These are phyloP conservation scores for Aspergillus bombycis DNA, from an alignment of 2,329 filamentous ascomycete genomes.

Conservation along the genomic window DNA sequence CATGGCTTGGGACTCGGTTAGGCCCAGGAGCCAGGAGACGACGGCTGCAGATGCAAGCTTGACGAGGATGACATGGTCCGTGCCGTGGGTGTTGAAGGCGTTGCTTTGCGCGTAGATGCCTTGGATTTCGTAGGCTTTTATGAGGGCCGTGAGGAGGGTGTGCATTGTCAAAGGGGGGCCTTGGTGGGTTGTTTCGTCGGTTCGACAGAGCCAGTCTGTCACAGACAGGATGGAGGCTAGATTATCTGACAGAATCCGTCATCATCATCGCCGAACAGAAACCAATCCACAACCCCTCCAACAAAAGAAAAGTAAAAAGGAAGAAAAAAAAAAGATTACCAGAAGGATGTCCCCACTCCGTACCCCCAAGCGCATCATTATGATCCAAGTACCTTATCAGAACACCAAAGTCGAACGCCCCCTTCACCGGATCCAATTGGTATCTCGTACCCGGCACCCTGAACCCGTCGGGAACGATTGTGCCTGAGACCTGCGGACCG, in stretches of 20 bases:
- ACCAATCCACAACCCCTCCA: neutral
- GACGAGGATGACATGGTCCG: constrained; percentile 49
- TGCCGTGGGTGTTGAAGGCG: constrained; percentile 43
- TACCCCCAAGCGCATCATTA: constrained; percentile 45
- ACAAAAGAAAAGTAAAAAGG: neutral
- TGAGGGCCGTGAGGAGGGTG: constrained; percentile 36
- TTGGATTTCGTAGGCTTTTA: constrained; percentile 51
- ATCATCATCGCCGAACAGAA: neutral
- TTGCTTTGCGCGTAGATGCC: constrained; percentile 42
- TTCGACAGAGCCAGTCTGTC: constrained; percentile 36
- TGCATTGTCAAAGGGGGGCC: constrained; percentile 35
- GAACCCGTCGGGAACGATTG: constrained; percentile 36
- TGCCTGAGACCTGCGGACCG: constrained; percentile 18
- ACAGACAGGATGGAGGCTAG: constrained; percentile 42
- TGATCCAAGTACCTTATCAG: constrained; percentile 48
- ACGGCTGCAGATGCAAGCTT: constrained; percentile 47
- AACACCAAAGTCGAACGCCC: constrained; percentile 43
- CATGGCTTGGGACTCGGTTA: constrained; percentile 37
- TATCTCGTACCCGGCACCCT: constrained; percentile 43
- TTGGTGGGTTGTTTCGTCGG: constrained; percentile 2
- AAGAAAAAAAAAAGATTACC: constrained; percentile 17
- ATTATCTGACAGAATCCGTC: constrained; percentile 38
- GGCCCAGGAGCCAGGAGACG: constrained; percentile 41
- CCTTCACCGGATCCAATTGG: constrained; percentile 41
- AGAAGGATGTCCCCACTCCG: constrained; percentile 50